Base-by-base conservation (phyloP, 345 rosid species). In the Populus euphratica region DNA sequence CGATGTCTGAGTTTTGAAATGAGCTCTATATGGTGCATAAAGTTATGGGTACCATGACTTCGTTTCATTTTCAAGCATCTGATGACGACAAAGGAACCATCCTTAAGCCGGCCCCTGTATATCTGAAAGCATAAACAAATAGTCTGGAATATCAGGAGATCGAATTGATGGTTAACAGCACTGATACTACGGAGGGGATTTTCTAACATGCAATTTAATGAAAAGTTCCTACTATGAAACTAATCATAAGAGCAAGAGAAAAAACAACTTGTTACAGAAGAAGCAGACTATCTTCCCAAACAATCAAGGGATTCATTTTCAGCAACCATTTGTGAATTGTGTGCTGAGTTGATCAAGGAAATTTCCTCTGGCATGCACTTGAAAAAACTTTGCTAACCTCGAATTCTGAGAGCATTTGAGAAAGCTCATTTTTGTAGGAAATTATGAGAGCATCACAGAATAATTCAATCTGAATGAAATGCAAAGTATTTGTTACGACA, bases 41-140 rank as follows among this genome's bases (percentile, higher is more conserved):
- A 87, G 83, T 86, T 89, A 64, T 91, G 90, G 11, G 92, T 87
- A 84, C 92, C 87, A 80, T 87, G 89, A 76, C 91, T 86, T 76
- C 86, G 90, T 84, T 92, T 92, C 97, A 93, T 80, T 85, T 96
- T 92, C 79, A 93, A 77, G 84, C 97, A 93, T 87, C 94, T 85
- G 38, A 93, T 88, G 43, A 97, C 98, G 69, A 93, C 90, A 67
- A 76, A 82, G 31, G 90, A 90, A 43, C 98, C 98, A 70, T 89
- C 90, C 85, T 88, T 96, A 77, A 96, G 88, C 83, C 50, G 86
- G 67, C 98, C 99, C 82, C 83, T 87, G 79, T 92, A 93, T 87
- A 96, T 96, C 98, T 93, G 93, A 81, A 78, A 84, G 62, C 54
- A 69, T 33, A 31, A 72, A 54, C 2, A 68, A 54, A 77, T 21